These are phyloP conservation scores for Trametes maxima DNA, from an alignment of 768 basidiomycete genomes.

Conservation along the genomic window DNA sequence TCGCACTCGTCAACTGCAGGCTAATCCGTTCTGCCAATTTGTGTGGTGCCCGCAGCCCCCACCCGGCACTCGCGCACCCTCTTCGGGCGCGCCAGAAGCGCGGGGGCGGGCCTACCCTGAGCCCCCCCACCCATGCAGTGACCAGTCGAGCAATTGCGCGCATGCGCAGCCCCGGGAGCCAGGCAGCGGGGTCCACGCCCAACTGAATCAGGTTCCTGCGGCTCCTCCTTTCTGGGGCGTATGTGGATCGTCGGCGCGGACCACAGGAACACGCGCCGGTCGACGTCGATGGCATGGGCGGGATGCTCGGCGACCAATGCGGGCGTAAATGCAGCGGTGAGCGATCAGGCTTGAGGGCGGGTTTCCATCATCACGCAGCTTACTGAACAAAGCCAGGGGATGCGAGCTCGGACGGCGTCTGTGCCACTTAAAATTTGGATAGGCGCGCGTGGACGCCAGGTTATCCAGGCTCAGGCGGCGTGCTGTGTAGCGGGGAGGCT, in stretches of 20 bases:
- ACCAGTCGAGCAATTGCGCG: too few relatives aligned
- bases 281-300: too few relatives aligned
- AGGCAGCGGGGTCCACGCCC: too few relatives aligned
- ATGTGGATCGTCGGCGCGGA: not conserved
- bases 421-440: slow-evolving; percentile 10
- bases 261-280: not conserved
- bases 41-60: slow-evolving; percentile 15
- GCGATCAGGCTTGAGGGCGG: not conserved
- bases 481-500: not conserved
- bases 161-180: too few relatives aligned
- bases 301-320: too few relatives aligned
- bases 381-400: slow-evolving; percentile 5
- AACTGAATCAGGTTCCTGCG: too few relatives aligned
- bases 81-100: not conserved
- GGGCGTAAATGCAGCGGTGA: too few relatives aligned
- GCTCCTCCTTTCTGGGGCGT: not conserved
- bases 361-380: not conserved
- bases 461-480: not conserved
- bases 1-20: slow-evolving; percentile 9
- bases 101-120: not conserved
- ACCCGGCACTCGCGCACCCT: not conserved
- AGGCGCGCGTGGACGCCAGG: slow-evolving; percentile 3
- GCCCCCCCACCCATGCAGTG: not conserved
- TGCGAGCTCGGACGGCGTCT: not conserved
- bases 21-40: slow-evolving; percentile 21